Evolutionary conservation across 768 basidiomycete species (phyloP).

Genomic region (Clathrus columnatus): DNA sequence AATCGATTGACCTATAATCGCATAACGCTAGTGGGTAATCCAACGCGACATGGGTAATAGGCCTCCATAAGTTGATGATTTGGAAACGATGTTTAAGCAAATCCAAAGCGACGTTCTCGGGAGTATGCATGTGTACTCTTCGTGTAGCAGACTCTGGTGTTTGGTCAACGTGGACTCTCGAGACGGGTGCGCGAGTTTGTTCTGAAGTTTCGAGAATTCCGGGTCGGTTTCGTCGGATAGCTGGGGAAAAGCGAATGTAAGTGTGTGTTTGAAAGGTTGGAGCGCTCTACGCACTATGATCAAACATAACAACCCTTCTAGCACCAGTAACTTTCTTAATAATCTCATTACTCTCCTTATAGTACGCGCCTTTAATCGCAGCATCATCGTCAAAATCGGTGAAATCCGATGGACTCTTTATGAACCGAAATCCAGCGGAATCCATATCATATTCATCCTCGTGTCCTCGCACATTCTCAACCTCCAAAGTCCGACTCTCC

Average conservation of each 20-base stretch:
- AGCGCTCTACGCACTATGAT: slow-evolving; percentile 26
- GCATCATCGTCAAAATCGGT: slow-evolving; percentile 26
- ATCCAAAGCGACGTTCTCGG: slow-evolving; percentile 33
- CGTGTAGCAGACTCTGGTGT: slow-evolving; percentile 34
- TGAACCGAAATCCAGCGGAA: slow-evolving; percentile 36
- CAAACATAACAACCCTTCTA: slow-evolving; percentile 31
- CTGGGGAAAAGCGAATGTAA: slow-evolving; percentile 21
- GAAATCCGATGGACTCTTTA: slow-evolving; percentile 17
- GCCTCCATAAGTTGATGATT: slow-evolving; percentile 55
- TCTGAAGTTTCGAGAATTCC: slow-evolving; percentile 28
- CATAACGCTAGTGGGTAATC: slow-evolving; percentile 47
- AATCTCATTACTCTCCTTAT: slow-evolving; percentile 29
- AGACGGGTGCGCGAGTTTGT: slow-evolving; percentile 34
- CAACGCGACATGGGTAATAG: slow-evolving; percentile 36
- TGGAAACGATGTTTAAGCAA: slow-evolving; percentile 43
- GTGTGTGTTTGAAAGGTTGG: neutral
- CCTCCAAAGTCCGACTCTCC: slow-evolving; percentile 13
- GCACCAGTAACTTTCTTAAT: slow-evolving; percentile 33
- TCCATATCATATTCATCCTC: slow-evolving; percentile 25
- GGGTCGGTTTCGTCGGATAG: slow-evolving; percentile 34
- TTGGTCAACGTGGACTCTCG: slow-evolving; percentile 43
- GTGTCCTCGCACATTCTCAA: slow-evolving; percentile 28
- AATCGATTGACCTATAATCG: slow-evolving; percentile 40
- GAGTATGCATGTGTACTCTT: slow-evolving; percentile 44
- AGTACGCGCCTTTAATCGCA: slow-evolving; percentile 31